Evolutionary conservation across 192 early-diverging fungal genomes (phyloP), one percentile per base, ranked within the genome.

Genomic region (Neocallimastix lanati): DNA sequence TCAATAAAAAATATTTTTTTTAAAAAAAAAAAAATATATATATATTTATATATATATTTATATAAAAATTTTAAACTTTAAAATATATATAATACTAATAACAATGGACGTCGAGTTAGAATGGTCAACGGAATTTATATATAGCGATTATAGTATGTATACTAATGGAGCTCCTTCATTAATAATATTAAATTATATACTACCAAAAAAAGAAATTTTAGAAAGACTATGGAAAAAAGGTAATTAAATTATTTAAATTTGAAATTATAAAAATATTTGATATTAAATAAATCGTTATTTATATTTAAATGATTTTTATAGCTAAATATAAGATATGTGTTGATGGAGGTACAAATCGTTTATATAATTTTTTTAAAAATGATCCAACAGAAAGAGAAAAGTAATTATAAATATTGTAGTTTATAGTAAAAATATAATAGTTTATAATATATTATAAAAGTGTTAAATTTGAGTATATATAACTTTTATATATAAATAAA

Each of bases 301-400:
- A n/a, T n/a, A n/a, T n/a, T n/a, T n/a, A n/a, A n/a, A n/a, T 7
- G 12, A 7, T 7, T 35, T 7, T 7, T 7, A 7, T 12, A 92
- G 91, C 92, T 37, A 78, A 82, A 6, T 84, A 85, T 27, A 80
- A 86, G 27, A 83, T 96, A 50, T 94, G 94, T 82, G 92, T 94
- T 0, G 96, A 98, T 79, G 96, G 96, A 25, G 96, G 95, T 14
- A 92, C 92, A 29, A 98, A 98, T 83, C 88, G 92, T 28, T 83
- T 98, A 29, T 95, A 91, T 78, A 90, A 93, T 77, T 78, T 88
- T 4, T 87, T 94, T 78, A 78, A 40, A 16, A 76, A 83, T n/a
- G 81, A 82, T 6, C 85, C 85, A 30, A 83, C 82, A 29, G 86
- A 86, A 27, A 83, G 86, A 50, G 38, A 27, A 77, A 80, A 80